These are phyloP conservation scores for Glycyrrhiza uralensis DNA, from an alignment of 306 rosid species.

Conservation along the genomic window DNA sequence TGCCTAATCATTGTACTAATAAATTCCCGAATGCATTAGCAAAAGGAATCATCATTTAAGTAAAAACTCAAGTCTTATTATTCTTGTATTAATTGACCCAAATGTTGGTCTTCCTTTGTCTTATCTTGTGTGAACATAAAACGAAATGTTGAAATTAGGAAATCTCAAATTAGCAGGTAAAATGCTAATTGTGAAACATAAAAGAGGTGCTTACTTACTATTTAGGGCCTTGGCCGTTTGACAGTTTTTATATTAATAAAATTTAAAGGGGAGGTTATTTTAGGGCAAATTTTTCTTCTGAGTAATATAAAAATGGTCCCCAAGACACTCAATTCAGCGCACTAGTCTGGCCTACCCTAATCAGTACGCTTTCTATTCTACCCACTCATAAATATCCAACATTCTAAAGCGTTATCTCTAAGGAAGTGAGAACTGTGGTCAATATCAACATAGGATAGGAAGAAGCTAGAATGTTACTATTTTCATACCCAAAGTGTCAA, in stretches of 20 bases:
- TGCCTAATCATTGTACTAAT: constrained; percentile 27
- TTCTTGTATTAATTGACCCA: neutral
- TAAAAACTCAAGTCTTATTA: neutral
- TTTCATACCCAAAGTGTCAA: neutral
- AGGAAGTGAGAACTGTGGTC: constrained; percentile 18
- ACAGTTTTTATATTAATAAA: neutral
- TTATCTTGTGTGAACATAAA: neutral
- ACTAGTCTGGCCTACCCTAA: constrained; percentile 13
- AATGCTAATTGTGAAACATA: too few species aligned
- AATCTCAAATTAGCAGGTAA: too few species aligned
- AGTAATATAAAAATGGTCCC: constrained; percentile 17
- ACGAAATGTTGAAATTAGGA: neutral
- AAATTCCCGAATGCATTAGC: constrained; percentile 13
- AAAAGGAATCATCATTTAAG: constrained; percentile 15
- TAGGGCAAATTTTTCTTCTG: neutral
- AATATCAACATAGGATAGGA: constrained; percentile 11
- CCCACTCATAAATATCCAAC: constrained; percentile 24
- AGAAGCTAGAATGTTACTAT: neutral
- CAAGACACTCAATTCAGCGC: neutral
- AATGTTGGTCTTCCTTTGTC: neutral
- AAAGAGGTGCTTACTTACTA: too few species aligned
- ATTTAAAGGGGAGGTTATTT: neutral
- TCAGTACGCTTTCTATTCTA: neutral
- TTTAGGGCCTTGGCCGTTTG: neutral
- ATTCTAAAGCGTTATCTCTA: constrained; percentile 32